These are phyloP conservation scores for Huntiella abstrusa DNA, from an alignment of 2,329 filamentous ascomycete species.

Conservation along the genomic window DNA sequence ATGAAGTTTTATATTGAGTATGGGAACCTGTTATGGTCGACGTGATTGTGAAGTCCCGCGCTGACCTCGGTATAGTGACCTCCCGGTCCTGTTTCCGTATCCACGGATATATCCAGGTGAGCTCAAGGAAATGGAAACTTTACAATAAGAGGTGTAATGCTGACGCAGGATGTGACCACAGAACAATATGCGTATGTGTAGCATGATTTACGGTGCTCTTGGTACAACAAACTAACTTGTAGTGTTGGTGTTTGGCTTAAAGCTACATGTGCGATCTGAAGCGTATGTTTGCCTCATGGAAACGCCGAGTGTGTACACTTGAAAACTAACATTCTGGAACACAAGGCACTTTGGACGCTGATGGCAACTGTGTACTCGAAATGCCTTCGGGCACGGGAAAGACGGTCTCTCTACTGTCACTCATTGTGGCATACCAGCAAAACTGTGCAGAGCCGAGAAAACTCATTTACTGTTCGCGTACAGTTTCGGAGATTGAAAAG, in stretches of 20 bases:
- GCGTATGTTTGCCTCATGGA: slow-evolving; percentile 20
- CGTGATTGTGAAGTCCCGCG: not conserved
- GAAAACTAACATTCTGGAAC: slow-evolving; percentile 1
- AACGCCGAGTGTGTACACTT: not conserved
- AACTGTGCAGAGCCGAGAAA: slow-evolving; percentile 86
- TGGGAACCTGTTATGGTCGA: slow-evolving; percentile 7
- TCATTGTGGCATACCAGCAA: slow-evolving; percentile 94
- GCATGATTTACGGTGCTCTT: not conserved
- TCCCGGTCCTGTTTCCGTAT: slow-evolving; percentile 39
- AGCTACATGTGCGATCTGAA: slow-evolving; percentile 41
- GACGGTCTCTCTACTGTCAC: slow-evolving; percentile 81
- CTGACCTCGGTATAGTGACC: slow-evolving; percentile 22
- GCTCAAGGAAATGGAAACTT: slow-evolving; percentile 11
- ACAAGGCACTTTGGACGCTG: slow-evolving; percentile 64
- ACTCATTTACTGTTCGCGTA: slow-evolving; percentile 97
- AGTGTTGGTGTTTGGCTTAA: not conserved
- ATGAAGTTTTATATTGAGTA: slow-evolving; percentile 37
- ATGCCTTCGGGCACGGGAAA: slow-evolving; percentile 99
- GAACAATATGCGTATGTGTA: slow-evolving; percentile 33
- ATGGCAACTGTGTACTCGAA: slow-evolving; percentile 88
- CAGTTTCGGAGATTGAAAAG: slow-evolving; percentile 99
- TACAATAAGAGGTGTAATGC: not conserved
- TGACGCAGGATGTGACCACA: slow-evolving; percentile 12
- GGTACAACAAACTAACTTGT: slow-evolving; percentile 1
- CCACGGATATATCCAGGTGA: slow-evolving; percentile 38